These are phyloP conservation scores for Flaveria sonorensis DNA, from an alignment of 129 eudicot species.

Conservation along the genomic window DNA sequence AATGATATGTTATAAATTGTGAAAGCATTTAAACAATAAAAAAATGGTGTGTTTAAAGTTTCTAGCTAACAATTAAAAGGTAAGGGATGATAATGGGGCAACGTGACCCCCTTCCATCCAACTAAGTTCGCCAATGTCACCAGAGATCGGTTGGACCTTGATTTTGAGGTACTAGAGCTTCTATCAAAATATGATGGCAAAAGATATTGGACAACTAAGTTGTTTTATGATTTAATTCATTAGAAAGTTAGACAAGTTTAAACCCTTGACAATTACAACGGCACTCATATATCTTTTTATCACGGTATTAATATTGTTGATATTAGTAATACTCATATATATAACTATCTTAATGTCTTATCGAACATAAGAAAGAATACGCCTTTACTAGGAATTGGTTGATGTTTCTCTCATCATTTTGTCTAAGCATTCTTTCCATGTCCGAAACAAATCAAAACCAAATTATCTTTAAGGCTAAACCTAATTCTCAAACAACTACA, in stretches of 20 bases:
- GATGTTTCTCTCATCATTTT: no score
- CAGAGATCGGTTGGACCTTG: conserved; percentile 11
- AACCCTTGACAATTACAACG: background rate
- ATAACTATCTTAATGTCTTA: background rate
- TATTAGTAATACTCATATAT: conserved; percentile 20
- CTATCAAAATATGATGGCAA: conserved; percentile 40
- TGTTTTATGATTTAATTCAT: background rate
- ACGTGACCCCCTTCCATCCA: no score
- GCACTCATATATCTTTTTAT: background rate
- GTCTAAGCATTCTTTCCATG: no score
- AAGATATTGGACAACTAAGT: background rate
- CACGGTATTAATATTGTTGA: background rate
- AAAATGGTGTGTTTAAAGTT: no score
- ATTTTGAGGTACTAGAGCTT: conserved; percentile 62
- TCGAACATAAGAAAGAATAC: background rate
- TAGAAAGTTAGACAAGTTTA: background rate
- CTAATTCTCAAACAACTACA: no score
- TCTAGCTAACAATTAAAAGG: no score
- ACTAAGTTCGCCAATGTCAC: background rate
- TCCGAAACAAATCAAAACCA: no score
- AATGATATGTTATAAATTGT: no score
- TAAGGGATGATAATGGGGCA: no score
- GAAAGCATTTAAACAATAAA: no score
- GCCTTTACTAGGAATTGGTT: background rate
- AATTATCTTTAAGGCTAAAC: no score